A percentile compares a stretch with the other conserved stretches of the same genome.
Evolutionary conservation across 352 stramenopile genomes (phyloP).

Genomic region (Aphanomyces cochlioides): DNA sequence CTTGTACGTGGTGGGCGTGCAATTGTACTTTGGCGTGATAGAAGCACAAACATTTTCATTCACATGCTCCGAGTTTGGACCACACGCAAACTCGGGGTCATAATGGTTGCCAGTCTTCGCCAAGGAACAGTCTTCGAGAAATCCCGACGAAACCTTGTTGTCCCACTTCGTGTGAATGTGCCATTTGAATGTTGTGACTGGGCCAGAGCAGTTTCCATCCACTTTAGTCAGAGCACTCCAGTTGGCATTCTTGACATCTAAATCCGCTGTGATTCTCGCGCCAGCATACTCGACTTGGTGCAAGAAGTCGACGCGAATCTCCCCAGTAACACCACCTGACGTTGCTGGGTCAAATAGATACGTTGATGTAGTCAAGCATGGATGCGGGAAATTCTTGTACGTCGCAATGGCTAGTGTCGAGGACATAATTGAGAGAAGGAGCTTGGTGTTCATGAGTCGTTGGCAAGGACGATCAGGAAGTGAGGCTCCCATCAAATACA

Average conservation of each 20-base stretch:
- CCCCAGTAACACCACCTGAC: background rate
- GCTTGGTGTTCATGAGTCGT: background rate
- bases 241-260: background rate
- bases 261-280: background rate
- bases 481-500: background rate
- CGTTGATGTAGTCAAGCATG: too few species aligned
- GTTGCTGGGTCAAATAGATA: background rate
- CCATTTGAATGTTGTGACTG: conserved; percentile 44
- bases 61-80: conserved; percentile 46
- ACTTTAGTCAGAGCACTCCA: conserved; percentile 12
- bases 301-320: background rate
- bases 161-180: conserved; percentile 52
- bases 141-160: conserved; percentile 34
- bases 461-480: background rate
- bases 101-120: conserved; percentile 50
- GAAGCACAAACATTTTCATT: conserved; percentile 37
- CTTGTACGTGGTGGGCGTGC: conserved; percentile 38
- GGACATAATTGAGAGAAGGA: background rate
- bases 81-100: conserved; percentile 49
- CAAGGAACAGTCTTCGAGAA: conserved; percentile 43
- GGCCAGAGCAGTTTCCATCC: conserved; percentile 41
- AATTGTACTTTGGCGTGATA: conserved; percentile 41
- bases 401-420: background rate
- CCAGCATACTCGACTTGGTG: background rate
- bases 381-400: too few species aligned